Base-by-base conservation (phyloP, 2,329 filamentous ascomycete species). In the Colletotrichum orbiculare region DNA sequence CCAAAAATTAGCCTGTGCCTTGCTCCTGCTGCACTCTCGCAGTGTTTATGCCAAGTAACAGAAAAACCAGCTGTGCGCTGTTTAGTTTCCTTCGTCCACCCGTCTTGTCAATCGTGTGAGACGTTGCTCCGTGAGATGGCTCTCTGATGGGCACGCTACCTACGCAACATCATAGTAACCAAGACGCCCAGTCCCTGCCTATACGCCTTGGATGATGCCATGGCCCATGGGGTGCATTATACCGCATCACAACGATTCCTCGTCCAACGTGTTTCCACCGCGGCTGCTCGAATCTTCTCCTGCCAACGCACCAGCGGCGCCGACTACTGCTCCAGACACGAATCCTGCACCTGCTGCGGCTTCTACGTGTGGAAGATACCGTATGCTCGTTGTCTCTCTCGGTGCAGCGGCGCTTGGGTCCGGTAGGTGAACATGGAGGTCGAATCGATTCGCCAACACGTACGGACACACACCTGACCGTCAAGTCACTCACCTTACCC, bases 241-340 rank as follows among this genome's bases (percentile, higher is more conserved):
- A 52, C 17, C 33, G 62, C 62, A 61, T 49, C 49, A 45, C 62
- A 64, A 39, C 57, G 62, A 52, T 61, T 41, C 62, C 57, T 46
- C 62, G 62, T 61, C 57, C 57, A 61, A 15, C 45, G 33, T 46
- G 57, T 47, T 55, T 46, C 50, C 56, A 54, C 56, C 55, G 47
- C 53, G 53, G 12, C 42, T 15, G 35, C 41, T 52, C 50, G 52
- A 55, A 57, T 56, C 52, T 43, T 62, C 39, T 25, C 25, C 25
- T 47, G 41, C 42, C 56, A 60, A 53, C 56, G 48, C 55, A 58
- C 55, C 55, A 38, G 38, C 55, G 25, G 25, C 17, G 13, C 46
- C 46, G 46, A 48, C 5, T 35, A 8, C 46, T 48, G 43, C 43
- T 46, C 25, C 15, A 11, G n/a, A 8, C 11, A 17, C 43, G 43